Percentiles rank a stretch among this genome's conserved stretches.
These are phyloP conservation scores for Esteya vermicola DNA, from an alignment of 2,329 filamentous ascomycete genomes.

Conservation along the genomic window DNA sequence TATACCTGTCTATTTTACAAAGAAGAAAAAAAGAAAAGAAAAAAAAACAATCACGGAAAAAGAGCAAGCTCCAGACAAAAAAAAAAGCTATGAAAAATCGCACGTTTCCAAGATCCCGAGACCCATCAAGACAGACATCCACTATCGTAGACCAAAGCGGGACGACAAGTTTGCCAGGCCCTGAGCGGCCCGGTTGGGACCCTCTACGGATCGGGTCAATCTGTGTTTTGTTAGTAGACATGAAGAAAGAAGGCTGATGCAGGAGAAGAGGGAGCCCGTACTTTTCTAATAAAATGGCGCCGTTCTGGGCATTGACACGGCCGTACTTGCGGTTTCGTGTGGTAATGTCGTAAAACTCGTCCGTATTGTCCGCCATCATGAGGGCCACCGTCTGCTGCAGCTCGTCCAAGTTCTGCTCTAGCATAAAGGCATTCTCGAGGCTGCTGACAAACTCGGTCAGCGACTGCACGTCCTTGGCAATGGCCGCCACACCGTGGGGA, in stretches of 20 bases:
- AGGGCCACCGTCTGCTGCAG: constrained; percentile 83
- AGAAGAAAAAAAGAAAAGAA: no score
- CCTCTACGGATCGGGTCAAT: constrained; percentile 49
- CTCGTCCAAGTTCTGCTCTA: constrained; percentile 82
- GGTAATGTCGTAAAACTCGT: constrained; percentile 91
- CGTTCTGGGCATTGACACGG: constrained; percentile 81
- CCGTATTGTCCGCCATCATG: constrained; percentile 77
- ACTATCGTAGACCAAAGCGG: constrained; percentile 45
- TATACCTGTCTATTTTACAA: not conserved
- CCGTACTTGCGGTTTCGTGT: constrained; percentile 88
- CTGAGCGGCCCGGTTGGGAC: constrained; percentile 44
- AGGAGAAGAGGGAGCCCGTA: constrained; percentile 24
- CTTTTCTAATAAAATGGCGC: constrained; percentile 86
- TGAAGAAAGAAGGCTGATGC: not conserved
- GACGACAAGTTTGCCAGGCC: constrained; percentile 60
- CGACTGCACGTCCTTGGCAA: constrained; percentile 73
- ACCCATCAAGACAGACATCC: not conserved
- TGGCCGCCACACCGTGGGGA: constrained; percentile 64
- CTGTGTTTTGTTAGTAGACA: constrained; percentile 24
- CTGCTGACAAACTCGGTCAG: constrained; percentile 75
- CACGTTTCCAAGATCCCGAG: not conserved
- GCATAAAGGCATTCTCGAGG: constrained; percentile 70
- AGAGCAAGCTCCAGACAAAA: not conserved
- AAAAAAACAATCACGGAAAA: not conserved
- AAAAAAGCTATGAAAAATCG: not conserved